Base-by-base conservation (phyloP, 805 yeast genomes). In the Saturnispora zaruensis region DNA sequence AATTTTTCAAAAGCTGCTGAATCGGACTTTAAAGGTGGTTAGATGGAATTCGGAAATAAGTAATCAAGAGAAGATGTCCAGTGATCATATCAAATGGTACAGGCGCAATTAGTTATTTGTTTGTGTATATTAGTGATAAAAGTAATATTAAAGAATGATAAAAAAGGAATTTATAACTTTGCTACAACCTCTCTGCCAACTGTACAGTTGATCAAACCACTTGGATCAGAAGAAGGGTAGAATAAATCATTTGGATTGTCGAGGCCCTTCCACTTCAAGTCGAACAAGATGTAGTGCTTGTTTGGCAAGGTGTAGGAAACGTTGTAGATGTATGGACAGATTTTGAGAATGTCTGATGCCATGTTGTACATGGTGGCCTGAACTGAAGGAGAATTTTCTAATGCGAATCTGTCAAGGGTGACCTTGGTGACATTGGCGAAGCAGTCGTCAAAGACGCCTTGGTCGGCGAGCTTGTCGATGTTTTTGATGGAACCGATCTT, bases 301-400 rank as follows among this genome's bases (percentile, higher is more conserved):
- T 90, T 90, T 62, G 97, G 97, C 62, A 90, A 77, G 41, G 77
- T 70, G 67, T 87, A 89, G 48, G 82, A 67, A 33, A 89, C 96
- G 41, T 73, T 73, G 54, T 72, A 76, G 50, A 90, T 73, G 52
- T 72, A 72, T 3, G 81, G 73, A 50, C 78, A 83, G 46, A 60
- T 62, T 45, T 70, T 72, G 63, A 90, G 75, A 55, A 90, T 87
- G 55, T 78, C 80, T 55, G 79, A 75, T 37, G 86, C 76, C 93
- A 90, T 90, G 75, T 88, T 86, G 75, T 79, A 90, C 96, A 90
- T 91, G 52, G 96, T 90, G 43, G 96, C 96, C 72, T 90, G 97
- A 44, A 90, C 97, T 24, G 95, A 85, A n/a, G 96, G 80, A 8
- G 96, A 87, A 67, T 87, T 80, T 68, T 90, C 96, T 46, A 76